These are phyloP conservation scores for Kregervanrija pseudodelftensis DNA, from an alignment of 805 yeast species.

Conservation along the genomic window DNA sequence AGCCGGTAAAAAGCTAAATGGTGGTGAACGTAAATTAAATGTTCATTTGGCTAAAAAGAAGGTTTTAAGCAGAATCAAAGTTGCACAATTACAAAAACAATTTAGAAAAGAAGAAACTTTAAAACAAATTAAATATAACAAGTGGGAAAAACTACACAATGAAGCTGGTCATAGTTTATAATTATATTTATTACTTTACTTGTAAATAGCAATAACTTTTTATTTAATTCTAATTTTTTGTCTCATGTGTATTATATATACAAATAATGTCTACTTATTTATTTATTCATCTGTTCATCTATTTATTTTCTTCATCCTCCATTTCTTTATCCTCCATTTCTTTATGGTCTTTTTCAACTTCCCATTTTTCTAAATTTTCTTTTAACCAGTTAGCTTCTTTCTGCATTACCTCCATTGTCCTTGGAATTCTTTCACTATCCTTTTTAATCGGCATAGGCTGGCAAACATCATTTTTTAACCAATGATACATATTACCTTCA, in stretches of 20 bases:
- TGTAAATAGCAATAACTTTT: not conserved
- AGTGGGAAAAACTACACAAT: conserved; percentile 21
- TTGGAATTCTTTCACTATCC: conserved; percentile 48
- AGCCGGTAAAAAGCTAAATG: conserved; percentile 63
- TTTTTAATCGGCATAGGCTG: conserved; percentile 28
- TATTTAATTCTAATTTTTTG: not conserved
- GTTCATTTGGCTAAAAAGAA: conserved; percentile 56
- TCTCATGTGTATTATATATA: conserved; percentile 3
- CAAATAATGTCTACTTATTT: not conserved
- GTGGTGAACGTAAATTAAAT: conserved; percentile 80
- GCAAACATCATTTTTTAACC: conserved; percentile 21
- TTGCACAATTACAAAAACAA: conserved; percentile 25
- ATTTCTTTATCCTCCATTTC: not conserved
- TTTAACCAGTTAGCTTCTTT: conserved; percentile 57
- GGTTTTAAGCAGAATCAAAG: conserved; percentile 42
- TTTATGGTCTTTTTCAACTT: conserved; percentile 1
- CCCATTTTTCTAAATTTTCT: conserved; percentile 31
- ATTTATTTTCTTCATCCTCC: not conserved
- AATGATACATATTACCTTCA: conserved; percentile 41
- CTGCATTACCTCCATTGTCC: conserved; percentile 61
- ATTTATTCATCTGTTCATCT: not conserved
- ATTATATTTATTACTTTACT: not conserved
- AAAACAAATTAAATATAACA: conserved; percentile 10
- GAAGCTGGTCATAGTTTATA: conserved; percentile 4
- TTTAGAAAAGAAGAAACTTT: conserved; percentile 16